Evolutionary conservation across 176 grass and related monocot species (phyloP).

Genomic region (Olyra latifolia): DNA sequence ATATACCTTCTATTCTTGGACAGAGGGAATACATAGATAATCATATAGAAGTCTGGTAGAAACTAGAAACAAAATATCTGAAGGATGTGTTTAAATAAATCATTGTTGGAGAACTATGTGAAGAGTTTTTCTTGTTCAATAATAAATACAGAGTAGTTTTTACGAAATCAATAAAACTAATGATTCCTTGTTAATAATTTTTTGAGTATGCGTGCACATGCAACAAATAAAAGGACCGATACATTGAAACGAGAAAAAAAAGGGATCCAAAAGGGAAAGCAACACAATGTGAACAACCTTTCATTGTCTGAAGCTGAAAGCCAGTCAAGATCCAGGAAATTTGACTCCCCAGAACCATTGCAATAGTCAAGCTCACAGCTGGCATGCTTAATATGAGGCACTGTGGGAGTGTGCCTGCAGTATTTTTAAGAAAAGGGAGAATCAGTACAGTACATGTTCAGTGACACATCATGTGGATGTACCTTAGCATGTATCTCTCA

Average conservation of each 20-base stretch:
- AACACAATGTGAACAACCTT: slow-evolving; percentile 40
- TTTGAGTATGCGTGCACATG: background rate
- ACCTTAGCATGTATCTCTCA: background rate
- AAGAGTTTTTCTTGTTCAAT: slow-evolving; percentile 6
- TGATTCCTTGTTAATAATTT: background rate
- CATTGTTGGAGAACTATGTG: background rate
- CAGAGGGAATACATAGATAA: background rate
- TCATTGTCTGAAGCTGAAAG: slow-evolving; percentile 55
- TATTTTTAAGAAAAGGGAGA: slow-evolving; percentile 36
- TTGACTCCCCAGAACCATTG: slow-evolving; percentile 54
- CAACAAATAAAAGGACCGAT: background rate
- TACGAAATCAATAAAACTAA: background rate
- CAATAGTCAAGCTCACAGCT: slow-evolving; percentile 45
- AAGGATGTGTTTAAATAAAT: background rate
- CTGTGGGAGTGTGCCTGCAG: slow-evolving; percentile 43
- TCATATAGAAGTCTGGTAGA: slow-evolving; percentile 4
- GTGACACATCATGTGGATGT: background rate
- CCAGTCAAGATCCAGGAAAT: slow-evolving; percentile 65
- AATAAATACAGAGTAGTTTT: slow-evolving; percentile 12
- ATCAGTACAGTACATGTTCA: slow-evolving; percentile 9
- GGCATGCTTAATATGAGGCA: slow-evolving; percentile 36
- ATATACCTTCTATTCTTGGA: too few relatives aligned
- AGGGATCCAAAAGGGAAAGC: slow-evolving; percentile 16
- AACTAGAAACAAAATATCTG: slow-evolving; percentile 22
- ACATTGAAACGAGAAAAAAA: background rate